Evolutionary conservation across 257 asterid genomes (phyloP), one percentile per base, ranked within the genome.

Genomic region (Solanum dulcamara): DNA sequence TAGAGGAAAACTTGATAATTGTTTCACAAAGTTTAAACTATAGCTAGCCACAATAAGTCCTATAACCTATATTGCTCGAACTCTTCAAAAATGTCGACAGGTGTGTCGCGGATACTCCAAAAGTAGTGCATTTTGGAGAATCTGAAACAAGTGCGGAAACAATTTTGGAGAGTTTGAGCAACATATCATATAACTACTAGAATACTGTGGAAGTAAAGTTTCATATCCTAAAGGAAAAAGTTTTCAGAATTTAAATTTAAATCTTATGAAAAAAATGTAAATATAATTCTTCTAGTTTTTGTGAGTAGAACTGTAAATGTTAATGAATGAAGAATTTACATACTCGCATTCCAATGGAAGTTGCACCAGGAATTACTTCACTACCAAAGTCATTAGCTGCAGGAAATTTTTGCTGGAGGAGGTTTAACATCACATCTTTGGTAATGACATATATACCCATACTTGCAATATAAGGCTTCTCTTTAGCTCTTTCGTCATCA

Each of bases 291-390:
- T 18, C 1, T 35, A 33, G 6, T n/a, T 22, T 37, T n/a, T 38
- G 7, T 40, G 22, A 40, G n/a, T n/a, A 74, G n/a, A 42, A 80
- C 10, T n/a, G 68, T n/a, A 60, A 82, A 85, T 48, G 64, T 40
- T 44, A 83, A 88, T 44, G 71, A 5, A 5, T 4, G 1, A 60
- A 84, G 18, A 75, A 26, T 24, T 28, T 48, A 48, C 93, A 53
- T 93, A 94, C 99, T 91, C 99, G 88, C 90, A 94, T 59, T 75
- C 99, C 99, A 87, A 90, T 83, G 60, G 96, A 81, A 59, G 99
- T 95, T 85, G 99, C 99, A 87, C 99, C 99, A 83, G 99, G 99
- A 82, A 95, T 95, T 84, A 95, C 97, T 92, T 95, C 85, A 95
- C 99, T 95, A 74, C 98, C 98, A 84, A 95, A 94, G 88, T 95